A percentile compares a stretch with the other conserved stretches of the same genome.
Conservation (phyloP, 176 grass and related monocot species). For the Aechmea fasciata region DNA sequence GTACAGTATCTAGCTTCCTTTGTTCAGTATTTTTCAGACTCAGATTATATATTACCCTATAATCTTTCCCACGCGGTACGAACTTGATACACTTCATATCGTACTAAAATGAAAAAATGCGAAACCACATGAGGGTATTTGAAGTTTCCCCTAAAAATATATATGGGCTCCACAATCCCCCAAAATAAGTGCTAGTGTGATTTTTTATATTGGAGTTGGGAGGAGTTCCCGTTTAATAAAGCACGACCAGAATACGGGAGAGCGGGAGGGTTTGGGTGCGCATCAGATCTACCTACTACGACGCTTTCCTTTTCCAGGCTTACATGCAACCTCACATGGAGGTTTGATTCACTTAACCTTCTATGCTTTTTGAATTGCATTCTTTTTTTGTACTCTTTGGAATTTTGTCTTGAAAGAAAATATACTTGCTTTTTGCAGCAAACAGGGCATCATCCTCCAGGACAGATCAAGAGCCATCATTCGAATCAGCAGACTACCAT, state of each 20-base stretch:
- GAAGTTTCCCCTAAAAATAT: too few relatives aligned
- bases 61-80: constrained; percentile 54
- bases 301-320: too few relatives aligned
- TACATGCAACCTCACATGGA: constrained; percentile 19
- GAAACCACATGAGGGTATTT: too few relatives aligned
- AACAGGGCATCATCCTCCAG: constrained; percentile 26
- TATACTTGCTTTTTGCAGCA: constrained; percentile 20
- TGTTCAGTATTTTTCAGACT: constrained; percentile 83
- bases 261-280: too few relatives aligned
- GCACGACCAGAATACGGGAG: too few relatives aligned
- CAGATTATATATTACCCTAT: constrained; percentile 49
- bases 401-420: constrained; percentile 13
- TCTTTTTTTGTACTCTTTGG: constrained; percentile 5
- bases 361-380: constrained; percentile 17
- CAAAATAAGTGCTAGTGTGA: too few relatives aligned
- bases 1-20: constrained; percentile 82
- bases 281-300: too few relatives aligned
- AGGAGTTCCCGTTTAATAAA: too few relatives aligned
- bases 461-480: constrained; percentile 24
- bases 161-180: too few relatives aligned
- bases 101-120: too few relatives aligned
- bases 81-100: too few relatives aligned
- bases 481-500: constrained; percentile 29
- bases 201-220: too few relatives aligned
- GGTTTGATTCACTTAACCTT: constrained; percentile 9